These are phyloP conservation scores for Paecilomyces formosus DNA, from an alignment of 2,329 filamentous ascomycete species.

Conservation along the genomic window DNA sequence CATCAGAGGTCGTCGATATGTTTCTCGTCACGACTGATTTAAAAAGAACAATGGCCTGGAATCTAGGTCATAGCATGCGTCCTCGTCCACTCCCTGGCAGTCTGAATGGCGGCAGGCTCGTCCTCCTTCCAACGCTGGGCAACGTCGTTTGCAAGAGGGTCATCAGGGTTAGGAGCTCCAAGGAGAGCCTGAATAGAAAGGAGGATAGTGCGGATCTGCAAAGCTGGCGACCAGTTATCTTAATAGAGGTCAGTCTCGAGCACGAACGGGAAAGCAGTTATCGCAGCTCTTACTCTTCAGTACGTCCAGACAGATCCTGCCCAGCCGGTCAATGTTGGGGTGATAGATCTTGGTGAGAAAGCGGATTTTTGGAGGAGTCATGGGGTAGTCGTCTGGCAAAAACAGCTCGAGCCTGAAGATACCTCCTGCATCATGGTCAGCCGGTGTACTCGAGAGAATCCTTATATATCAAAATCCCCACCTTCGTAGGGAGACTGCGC, in stretches of 20 bases:
- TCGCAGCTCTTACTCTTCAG: conserved; percentile 69
- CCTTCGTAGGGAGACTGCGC: conserved; percentile 92
- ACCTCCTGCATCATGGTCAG: conserved; percentile 47
- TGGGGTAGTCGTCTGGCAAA: conserved; percentile 96
- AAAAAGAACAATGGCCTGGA: conserved; percentile 4
- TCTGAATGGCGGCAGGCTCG: conserved; percentile 84
- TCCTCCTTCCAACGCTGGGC: conserved; percentile 98
- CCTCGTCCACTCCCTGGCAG: conserved; percentile 84
- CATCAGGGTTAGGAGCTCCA: conserved; percentile 93
- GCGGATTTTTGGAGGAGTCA: conserved; percentile 97
- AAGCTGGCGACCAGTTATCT: conserved; percentile 98
- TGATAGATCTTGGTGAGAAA: conserved; percentile 99
- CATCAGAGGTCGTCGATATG: conserved; percentile 16
- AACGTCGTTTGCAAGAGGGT: conserved; percentile 95
- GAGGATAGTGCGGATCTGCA: conserved; percentile 97
- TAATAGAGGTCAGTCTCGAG: conserved; percentile 1
- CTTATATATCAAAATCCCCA: conserved; percentile 32
- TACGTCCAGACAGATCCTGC: conserved; percentile 93
- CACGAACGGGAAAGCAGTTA: not conserved
- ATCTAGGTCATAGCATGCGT: conserved; percentile 60
- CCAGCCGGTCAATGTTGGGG: conserved; percentile 96
- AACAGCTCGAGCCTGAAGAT: conserved; percentile 97
- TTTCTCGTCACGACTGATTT: conserved; percentile 5
- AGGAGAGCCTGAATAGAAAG: conserved; percentile 95
- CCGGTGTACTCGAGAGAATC: conserved; percentile 3